Evolutionary conservation across 306 rosid species (phyloP).

Genomic region (Potentilla sterilis): DNA sequence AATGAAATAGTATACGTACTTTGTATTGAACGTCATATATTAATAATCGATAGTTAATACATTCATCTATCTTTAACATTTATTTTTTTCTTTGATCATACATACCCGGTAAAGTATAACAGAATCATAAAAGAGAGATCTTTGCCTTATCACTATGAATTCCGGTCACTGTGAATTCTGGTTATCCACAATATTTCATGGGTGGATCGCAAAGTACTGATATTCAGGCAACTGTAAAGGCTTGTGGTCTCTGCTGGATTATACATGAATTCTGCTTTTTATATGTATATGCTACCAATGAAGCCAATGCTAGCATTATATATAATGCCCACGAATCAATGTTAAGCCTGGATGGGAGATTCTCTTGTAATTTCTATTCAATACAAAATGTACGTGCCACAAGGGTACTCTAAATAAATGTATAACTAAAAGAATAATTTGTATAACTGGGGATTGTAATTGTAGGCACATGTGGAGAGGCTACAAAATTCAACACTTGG

Average conservation of each 20-base stretch:
- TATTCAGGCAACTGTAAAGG: not conserved
- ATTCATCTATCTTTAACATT: not conserved
- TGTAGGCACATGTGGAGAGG: conserved; percentile 45
- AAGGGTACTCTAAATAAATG: conserved; percentile 19
- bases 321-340: conserved; percentile 40
- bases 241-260: conserved; percentile 19
- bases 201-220: not conserved
- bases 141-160: not conserved
- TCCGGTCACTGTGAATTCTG: not conserved
- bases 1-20: not conserved
- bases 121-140: not conserved
- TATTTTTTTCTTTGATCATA: not conserved
- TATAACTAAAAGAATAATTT: not conserved
- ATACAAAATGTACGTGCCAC: conserved; percentile 22
- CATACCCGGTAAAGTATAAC: not conserved
- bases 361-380: conserved; percentile 29
- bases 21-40: not conserved
- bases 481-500: conserved; percentile 38
- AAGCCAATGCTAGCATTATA: conserved; percentile 25
- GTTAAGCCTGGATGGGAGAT: conserved; percentile 44
- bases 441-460: conserved; percentile 22
- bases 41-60: not conserved
- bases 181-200: not conserved
- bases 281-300: not conserved
- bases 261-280: conserved; percentile 17